phyloP scores from a whole-genome alignment of 495 filamentous ascomycete species.

The Penicillium riverlandense region DNA sequence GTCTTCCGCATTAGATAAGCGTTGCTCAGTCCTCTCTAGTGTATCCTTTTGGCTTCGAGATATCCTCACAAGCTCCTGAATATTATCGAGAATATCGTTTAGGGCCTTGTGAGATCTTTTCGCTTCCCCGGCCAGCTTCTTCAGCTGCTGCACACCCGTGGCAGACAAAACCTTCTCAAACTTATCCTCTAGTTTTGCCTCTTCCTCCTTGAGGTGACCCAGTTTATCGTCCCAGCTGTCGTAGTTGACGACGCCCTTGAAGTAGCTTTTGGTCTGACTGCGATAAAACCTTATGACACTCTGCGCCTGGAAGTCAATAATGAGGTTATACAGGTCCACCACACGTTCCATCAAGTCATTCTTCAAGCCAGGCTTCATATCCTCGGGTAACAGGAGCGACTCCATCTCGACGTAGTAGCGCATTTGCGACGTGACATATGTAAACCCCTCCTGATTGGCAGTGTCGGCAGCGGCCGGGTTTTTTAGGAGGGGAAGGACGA shows the following conservation, averaged over 20 bases:
- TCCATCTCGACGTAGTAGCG: conserved; percentile 4
- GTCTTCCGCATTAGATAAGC: neutral
- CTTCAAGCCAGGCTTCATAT: neutral
- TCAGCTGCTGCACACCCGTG: neutral
- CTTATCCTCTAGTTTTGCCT: neutral
- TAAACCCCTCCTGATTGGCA: conserved; percentile 1
- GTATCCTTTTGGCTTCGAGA: too few species aligned
- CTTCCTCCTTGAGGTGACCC: neutral
- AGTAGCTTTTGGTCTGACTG: conserved; percentile 1
- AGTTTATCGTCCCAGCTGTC: neutral
- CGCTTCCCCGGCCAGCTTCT: neutral
- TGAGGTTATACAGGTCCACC: conserved; percentile 1
- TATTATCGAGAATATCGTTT: neutral
- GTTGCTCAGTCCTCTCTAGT: neutral
- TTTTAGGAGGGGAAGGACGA: conserved; percentile 1
- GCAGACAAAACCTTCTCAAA: neutral
- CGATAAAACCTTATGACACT: conserved; percentile 6
- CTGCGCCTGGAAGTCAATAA: conserved; percentile 5
- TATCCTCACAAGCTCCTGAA: neutral
- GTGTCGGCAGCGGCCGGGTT: neutral
- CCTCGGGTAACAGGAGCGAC: neutral
- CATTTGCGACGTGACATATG: conserved; percentile 6
- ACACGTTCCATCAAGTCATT: neutral
- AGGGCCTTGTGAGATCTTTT: neutral
- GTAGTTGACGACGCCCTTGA: conserved; percentile 1